phyloP scores from a whole-genome alignment of 169 alveolate genomes.

The Babesia ovis region DNA sequence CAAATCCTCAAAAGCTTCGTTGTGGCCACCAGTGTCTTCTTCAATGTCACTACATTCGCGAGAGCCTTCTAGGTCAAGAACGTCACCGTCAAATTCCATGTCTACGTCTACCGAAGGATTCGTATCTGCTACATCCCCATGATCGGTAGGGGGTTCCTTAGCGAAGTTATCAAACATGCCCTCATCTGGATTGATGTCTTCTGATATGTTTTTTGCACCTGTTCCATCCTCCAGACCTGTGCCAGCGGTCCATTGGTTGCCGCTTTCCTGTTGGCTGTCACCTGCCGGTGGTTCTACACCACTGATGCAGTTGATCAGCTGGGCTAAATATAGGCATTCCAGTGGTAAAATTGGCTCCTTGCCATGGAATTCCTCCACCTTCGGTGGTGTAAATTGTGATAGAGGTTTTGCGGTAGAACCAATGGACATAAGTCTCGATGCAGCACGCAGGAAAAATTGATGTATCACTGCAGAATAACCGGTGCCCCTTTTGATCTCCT shows the following conservation, averaged over 20 bases:
- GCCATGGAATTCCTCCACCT: neutral
- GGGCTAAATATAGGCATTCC: slow-evolving; percentile 32
- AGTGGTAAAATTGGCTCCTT: slow-evolving; percentile 11
- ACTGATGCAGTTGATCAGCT: slow-evolving; percentile 24
- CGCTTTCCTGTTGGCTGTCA: slow-evolving; percentile 12
- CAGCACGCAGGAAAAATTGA: neutral
- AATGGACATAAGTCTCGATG: neutral
- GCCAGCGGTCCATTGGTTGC: slow-evolving; percentile 57
- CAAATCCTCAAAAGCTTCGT: slow-evolving; percentile 65
- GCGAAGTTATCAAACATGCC: slow-evolving; percentile 72
- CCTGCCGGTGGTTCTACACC: slow-evolving; percentile 32
- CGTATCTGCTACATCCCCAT: slow-evolving; percentile 73
- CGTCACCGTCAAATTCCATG: slow-evolving; percentile 70
- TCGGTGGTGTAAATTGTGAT: neutral
- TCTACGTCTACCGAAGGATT: slow-evolving; percentile 73
- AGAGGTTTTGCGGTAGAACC: slow-evolving; percentile 2
- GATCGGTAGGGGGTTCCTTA: slow-evolving; percentile 75
- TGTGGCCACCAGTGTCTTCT: slow-evolving; percentile 57
- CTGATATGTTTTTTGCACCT: slow-evolving; percentile 70
- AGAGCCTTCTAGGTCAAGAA: slow-evolving; percentile 68
- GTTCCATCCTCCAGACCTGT: slow-evolving; percentile 69
- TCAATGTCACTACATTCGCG: slow-evolving; percentile 73
- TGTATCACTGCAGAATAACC: slow-evolving; percentile 1
- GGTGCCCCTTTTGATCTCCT: neutral
- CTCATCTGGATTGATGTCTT: slow-evolving; percentile 72